Evolutionary conservation across 257 asterid species (phyloP), one percentile per base, ranked within the genome.

Genomic region (Schizonepeta tenuifolia): DNA sequence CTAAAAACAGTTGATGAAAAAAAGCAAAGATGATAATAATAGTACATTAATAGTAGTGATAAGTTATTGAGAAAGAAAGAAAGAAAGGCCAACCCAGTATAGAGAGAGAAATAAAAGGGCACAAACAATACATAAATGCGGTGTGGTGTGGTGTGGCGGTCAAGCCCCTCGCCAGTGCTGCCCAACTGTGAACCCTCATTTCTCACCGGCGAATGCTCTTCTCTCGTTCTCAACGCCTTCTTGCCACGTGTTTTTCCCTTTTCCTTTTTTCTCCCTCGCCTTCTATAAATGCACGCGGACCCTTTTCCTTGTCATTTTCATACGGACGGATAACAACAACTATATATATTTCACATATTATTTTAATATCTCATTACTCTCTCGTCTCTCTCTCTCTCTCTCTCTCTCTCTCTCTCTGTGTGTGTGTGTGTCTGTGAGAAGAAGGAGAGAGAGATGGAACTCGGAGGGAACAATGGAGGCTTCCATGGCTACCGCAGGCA

Each of bases 141-240:
- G 3, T n/a, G 4, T 58, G 14, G 69, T 55, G 6, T 72, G 81
- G 28, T 24, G 28, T 33, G 60, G 12, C 78, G 83, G 91, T 86
- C 78, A 84, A 73, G 83, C 57, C 72, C 70, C 3, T 17, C 72
- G 64, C 1, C 77, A 77, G 74, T 75, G 81, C 80, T 75, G 83
- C 76, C 88, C 85, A 83, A 81, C 82, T 75, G 79, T 69, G 86
- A 78, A 68, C 31, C 77, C 78, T 72, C 47, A 61, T 77, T 83
- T 81, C 73, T 44, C 83, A 72, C 84, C 83, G 83, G 84, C 89
- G 90, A 88, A 86, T 84, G 73, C 70, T 55, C 70, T 82, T 76
- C 82, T 79, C 89, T 84, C 81, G 91, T 88, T 86, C 84, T 38
- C 87, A 53, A 82, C 89, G 91, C 89, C 91, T 12, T 5, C 33